Conservation (phyloP, 176 grass and related monocot genomes). For the bread wheat (Triticum aestivum) region DNA sequence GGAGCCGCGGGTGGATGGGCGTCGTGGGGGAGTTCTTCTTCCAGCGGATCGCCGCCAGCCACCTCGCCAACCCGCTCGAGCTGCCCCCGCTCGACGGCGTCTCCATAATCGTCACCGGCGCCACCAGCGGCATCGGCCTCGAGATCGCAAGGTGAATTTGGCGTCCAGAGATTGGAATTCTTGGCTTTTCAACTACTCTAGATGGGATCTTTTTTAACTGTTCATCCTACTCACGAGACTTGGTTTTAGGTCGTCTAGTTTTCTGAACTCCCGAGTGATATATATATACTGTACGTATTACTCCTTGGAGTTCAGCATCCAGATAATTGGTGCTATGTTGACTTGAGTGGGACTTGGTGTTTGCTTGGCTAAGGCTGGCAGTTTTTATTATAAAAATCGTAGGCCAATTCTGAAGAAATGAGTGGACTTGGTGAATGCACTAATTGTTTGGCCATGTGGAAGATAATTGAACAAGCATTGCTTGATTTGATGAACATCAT, state of each 20-base stretch:
- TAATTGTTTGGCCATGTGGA: neutral
- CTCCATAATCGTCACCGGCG: slow-evolving; percentile 77
- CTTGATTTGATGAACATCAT: neutral
- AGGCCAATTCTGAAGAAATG: neutral
- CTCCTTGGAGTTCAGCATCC: no score
- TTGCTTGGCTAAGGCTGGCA: neutral
- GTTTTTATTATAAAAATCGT: neutral
- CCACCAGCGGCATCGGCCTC: slow-evolving; percentile 93
- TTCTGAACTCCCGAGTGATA: no score
- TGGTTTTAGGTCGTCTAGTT: neutral
- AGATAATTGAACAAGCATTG: neutral
- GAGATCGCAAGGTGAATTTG: slow-evolving; percentile 73
- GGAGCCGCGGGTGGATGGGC: slow-evolving; percentile 65
- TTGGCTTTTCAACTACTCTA: neutral
- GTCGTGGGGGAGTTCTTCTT: slow-evolving; percentile 88
- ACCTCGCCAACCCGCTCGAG: slow-evolving; percentile 77
- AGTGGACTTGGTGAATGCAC: neutral
- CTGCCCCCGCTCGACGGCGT: slow-evolving; percentile 72
- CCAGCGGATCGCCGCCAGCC: slow-evolving; percentile 97
- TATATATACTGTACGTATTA: no score
- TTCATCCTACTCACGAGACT: neutral
- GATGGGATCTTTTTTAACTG: neutral
- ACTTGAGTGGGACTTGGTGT: neutral
- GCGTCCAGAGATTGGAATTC: neutral
- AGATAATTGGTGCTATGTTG: neutral